Evolutionary conservation across 805 yeast genomes (phyloP).

Genomic region (Candida germanica): DNA sequence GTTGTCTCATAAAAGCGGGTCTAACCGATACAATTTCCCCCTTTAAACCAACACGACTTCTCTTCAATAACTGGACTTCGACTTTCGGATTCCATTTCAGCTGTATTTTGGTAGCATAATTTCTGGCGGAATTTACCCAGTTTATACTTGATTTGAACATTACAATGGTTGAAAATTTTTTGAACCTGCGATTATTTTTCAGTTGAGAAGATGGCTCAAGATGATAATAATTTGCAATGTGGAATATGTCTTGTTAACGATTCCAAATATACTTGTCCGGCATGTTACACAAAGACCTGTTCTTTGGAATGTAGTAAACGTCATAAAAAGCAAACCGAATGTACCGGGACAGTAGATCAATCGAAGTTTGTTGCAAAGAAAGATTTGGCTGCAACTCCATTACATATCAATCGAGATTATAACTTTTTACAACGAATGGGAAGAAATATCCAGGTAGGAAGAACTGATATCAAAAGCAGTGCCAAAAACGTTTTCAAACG

Average conservation of each 20-base stretch:
- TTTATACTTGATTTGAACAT: too few relatives aligned
- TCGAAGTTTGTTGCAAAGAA: constrained; percentile 52
- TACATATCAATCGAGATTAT: constrained; percentile 76
- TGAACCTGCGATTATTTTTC: neutral
- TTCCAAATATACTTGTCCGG: constrained; percentile 77
- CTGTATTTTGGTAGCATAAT: neutral
- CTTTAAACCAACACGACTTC: constrained; percentile 56
- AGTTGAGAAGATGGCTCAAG: too few relatives aligned
- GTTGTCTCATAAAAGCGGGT: constrained; percentile 82
- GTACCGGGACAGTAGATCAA: constrained; percentile 66
- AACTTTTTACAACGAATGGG: constrained; percentile 63
- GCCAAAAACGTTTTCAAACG: constrained; percentile 45
- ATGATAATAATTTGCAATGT: constrained; percentile 16
- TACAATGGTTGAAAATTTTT: neutral
- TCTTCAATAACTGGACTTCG: constrained; percentile 73
- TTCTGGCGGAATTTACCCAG: too few relatives aligned
- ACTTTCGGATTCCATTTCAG: constrained; percentile 3
- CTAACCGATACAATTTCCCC: constrained; percentile 76
- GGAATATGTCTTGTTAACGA: constrained; percentile 32
- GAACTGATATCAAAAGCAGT: constrained; percentile 42
- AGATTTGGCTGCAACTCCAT: constrained; percentile 36
- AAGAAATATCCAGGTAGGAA: constrained; percentile 57
- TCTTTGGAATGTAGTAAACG: constrained; percentile 64
- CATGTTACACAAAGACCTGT: constrained; percentile 67
- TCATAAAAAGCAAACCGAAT: constrained; percentile 62